Conservation (phyloP, 1,284 basidiomycete genomes). For the Wolfiporia cocos region DNA sequence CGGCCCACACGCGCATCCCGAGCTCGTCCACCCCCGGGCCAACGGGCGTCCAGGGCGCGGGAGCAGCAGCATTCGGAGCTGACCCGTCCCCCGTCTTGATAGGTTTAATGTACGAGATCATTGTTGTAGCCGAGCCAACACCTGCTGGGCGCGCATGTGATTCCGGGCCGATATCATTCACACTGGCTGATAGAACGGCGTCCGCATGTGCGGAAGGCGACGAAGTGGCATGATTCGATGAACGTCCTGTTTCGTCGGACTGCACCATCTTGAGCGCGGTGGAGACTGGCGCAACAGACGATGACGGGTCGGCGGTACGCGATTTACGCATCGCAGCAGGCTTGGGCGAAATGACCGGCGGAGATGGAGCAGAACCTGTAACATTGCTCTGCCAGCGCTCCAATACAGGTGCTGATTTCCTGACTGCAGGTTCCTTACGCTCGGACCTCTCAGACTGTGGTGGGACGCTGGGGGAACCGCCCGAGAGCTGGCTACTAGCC, state of each 20-base stretch:
- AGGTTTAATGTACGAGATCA: conserved; percentile 47
- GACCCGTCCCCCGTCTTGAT: conserved; percentile 41
- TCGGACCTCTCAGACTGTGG: conserved; percentile 20
- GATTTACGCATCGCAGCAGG: conserved; percentile 38
- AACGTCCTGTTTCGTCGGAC: conserved; percentile 16
- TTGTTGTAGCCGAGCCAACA: conserved; percentile 42
- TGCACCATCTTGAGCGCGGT: conserved; percentile 17
- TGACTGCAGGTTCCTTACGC: conserved; percentile 12
- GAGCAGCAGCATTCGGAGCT: conserved; percentile 17
- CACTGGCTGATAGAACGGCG: conserved; percentile 10
- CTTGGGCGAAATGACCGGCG: conserved; percentile 29
- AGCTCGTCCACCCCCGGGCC: conserved; percentile 45
- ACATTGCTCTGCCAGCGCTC: conserved; percentile 53
- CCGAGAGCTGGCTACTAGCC: conserved; percentile 48
- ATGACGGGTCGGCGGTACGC: conserved; percentile 28
- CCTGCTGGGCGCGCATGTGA: conserved; percentile 20
- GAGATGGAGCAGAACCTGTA: conserved; percentile 12
- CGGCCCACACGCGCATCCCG: conserved; percentile 40
- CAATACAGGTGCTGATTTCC: conserved; percentile 42
- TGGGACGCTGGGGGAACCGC: conserved; percentile 9
- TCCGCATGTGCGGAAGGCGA: conserved; percentile 19
- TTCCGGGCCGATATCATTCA: conserved; percentile 17
- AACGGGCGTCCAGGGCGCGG: conserved; percentile 16
- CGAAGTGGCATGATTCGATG: conserved; percentile 19
- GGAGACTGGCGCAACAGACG: conserved; percentile 13